Evolutionary conservation across 306 rosid genomes (phyloP).

Genomic region (Crataegus laevigata): DNA sequence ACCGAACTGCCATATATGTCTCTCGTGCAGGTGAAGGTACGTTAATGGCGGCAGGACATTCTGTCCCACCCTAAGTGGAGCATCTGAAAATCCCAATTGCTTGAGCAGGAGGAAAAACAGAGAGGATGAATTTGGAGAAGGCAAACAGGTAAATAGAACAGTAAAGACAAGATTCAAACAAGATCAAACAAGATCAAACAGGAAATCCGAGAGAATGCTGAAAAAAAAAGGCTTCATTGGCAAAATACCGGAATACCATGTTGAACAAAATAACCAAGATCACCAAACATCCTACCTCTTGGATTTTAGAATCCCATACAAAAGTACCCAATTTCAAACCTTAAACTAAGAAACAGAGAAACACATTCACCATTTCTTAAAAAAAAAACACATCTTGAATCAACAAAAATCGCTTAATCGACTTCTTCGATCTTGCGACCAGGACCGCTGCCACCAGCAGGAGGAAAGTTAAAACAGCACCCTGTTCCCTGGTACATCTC

Average conservation of each 20-base stretch:
- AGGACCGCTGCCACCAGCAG: conserved; percentile 48
- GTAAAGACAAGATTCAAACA: no score
- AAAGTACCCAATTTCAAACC: background rate
- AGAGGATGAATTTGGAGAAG: no score
- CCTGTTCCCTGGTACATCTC: conserved; percentile 63
- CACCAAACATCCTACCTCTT: background rate
- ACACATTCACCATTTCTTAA: background rate
- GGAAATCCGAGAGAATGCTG: background rate
- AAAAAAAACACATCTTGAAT: background rate
- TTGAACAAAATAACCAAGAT: background rate
- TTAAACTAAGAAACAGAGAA: background rate
- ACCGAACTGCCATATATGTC: no score
- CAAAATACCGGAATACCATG: background rate
- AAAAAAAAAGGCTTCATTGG: background rate
- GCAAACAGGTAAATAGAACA: no score
- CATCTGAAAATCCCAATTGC: no score
- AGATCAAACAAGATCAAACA: background rate
- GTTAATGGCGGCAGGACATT: no score
- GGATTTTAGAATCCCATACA: background rate
- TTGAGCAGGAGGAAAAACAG: no score
- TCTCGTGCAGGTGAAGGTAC: no score
- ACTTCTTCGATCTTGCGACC: conserved; percentile 82
- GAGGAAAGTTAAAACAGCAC: conserved; percentile 38
- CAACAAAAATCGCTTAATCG: conserved; percentile 29
- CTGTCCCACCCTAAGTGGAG: no score